Evolutionary conservation across 2,329 filamentous ascomycete genomes (phyloP).

Genomic region (Colletotrichum neosansevieriae): DNA sequence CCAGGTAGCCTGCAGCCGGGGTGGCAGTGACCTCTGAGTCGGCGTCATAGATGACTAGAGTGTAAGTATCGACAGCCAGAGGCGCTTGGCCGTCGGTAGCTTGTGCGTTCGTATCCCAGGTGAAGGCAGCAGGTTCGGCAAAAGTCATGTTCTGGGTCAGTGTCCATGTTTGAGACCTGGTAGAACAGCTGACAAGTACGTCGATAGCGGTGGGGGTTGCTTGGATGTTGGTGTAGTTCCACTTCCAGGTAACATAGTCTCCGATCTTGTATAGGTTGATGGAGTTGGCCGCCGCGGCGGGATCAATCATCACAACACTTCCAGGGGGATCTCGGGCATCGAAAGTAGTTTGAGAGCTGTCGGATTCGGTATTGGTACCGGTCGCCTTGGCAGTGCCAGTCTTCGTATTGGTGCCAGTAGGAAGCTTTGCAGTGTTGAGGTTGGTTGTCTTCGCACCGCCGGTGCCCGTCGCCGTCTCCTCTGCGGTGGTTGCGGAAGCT

Average conservation of each 20-base stretch:
- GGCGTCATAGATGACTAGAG: constrained; percentile 72
- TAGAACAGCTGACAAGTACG: constrained; percentile 68
- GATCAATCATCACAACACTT: constrained; percentile 55
- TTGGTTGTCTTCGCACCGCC: constrained; percentile 50
- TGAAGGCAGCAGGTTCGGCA: constrained; percentile 60
- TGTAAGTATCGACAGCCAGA: constrained; percentile 68
- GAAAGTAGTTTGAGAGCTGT: constrained; percentile 54
- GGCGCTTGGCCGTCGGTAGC: constrained; percentile 58
- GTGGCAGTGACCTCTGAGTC: constrained; percentile 62
- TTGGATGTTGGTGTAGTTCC: constrained; percentile 74
- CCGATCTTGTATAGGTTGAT: constrained; percentile 71
- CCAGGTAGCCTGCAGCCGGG: constrained; percentile 68
- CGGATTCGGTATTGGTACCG: constrained; percentile 44
- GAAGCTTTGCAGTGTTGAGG: constrained; percentile 54
- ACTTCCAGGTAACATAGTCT: constrained; percentile 69
- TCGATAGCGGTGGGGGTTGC: constrained; percentile 71
- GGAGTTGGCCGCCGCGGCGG: constrained; percentile 57
- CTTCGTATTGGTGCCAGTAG: constrained; percentile 42
- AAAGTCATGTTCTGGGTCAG: constrained; percentile 74
- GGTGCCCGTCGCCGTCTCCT: constrained; percentile 43
- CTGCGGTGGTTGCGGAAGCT: constrained; percentile 39
- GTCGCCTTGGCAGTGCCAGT: constrained; percentile 45
- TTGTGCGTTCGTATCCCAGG: constrained; percentile 69
- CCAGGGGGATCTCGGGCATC: constrained; percentile 61
- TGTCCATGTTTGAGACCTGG: constrained; percentile 67